A percentile compares a stretch with the other conserved stretches of the same genome.
Conservation (phyloP, 176 grass and related monocot genomes). For the Guadua angustifolia region DNA sequence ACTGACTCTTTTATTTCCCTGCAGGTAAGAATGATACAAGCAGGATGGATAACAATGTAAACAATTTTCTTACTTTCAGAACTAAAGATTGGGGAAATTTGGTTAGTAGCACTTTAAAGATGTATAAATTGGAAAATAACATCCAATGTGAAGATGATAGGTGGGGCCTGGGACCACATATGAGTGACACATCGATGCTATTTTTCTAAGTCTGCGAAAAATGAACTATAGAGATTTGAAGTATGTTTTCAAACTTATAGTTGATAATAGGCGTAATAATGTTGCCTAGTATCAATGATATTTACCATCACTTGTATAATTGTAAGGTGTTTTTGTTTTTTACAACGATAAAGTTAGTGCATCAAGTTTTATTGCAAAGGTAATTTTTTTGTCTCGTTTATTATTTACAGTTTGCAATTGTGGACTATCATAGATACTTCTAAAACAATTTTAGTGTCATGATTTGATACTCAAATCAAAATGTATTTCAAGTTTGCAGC, state of each 20-base stretch:
- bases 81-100: constrained; percentile 22
- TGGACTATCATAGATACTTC: neutral
- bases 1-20: constrained; percentile 1
- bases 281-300: neutral
- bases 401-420: neutral
- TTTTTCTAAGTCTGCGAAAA: neutral
- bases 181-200: neutral
- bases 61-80: constrained; percentile 55
- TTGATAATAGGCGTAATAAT: neutral
- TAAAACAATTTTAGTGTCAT: neutral
- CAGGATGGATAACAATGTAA: constrained; percentile 52
- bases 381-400: neutral
- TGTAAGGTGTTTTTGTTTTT: neutral
- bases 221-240: neutral
- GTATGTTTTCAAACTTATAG: neutral
- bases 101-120: neutral
- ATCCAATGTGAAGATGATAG: neutral
- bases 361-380: neutral
- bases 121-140: neutral
- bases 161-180: neutral
- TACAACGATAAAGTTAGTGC: neutral
- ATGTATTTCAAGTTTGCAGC: neutral
- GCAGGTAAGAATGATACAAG: constrained; percentile 62
- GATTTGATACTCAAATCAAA: neutral
- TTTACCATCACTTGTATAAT: neutral